Evolutionary conservation across 176 grass and related monocot species (phyloP).

Genomic region (Hsuehochloa calcarea): DNA sequence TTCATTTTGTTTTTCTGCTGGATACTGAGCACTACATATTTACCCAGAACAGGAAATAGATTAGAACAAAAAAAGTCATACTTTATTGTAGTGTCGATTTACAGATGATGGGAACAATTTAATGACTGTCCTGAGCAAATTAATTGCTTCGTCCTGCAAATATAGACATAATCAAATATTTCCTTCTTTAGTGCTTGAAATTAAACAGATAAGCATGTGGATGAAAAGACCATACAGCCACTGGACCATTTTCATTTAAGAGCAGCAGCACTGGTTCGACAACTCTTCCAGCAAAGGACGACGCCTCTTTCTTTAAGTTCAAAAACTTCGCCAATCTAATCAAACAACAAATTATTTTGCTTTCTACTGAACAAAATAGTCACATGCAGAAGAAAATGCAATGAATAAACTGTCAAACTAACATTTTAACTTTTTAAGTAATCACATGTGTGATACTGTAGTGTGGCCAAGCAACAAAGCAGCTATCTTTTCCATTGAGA

Average conservation of each 20-base stretch:
- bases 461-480: not conserved
- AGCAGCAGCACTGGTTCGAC: slow-evolving; percentile 58
- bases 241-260: slow-evolving; percentile 49
- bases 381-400: slow-evolving; percentile 17
- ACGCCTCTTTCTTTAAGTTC: slow-evolving; percentile 85
- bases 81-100: slow-evolving; percentile 73
- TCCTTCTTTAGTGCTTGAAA: slow-evolving; percentile 4
- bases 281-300: slow-evolving; percentile 76
- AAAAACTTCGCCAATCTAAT: slow-evolving; percentile 60
- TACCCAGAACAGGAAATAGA: slow-evolving; percentile 1
- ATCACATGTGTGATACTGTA: not conserved
- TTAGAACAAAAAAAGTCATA: slow-evolving; percentile 28
- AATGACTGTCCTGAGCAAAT: slow-evolving; percentile 72
- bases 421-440: slow-evolving; percentile 9
- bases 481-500: not conserved
- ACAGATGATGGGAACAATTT: slow-evolving; percentile 75
- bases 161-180: slow-evolving; percentile 30
- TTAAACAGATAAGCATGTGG: slow-evolving; percentile 3
- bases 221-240: slow-evolving; percentile 47
- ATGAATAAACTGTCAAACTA: slow-evolving; percentile 1
- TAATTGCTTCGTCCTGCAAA: slow-evolving; percentile 65
- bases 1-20: not conserved
- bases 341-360: slow-evolving; percentile 28
- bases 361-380: slow-evolving; percentile 18
- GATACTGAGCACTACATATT: not conserved